phyloP scores from a whole-genome alignment of 164 flowering plant species.

The Chimonanthus praecox region DNA sequence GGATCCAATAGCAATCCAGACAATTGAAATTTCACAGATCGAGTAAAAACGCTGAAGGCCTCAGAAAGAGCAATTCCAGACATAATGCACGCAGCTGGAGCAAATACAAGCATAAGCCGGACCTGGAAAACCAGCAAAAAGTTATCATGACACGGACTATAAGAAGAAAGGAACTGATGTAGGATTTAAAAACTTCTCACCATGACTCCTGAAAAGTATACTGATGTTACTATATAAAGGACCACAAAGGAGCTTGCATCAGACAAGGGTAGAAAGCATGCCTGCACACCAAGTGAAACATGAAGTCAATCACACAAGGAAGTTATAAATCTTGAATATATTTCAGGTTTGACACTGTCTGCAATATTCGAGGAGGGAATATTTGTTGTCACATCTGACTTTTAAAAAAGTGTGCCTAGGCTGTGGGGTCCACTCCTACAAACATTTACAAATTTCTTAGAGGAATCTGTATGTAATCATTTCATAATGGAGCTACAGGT shows the following conservation, averaged over 20 bases:
- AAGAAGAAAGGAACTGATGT: neutral
- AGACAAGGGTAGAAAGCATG: constrained; percentile 87
- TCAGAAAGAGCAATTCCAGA: constrained; percentile 98
- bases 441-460: no score
- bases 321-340: neutral
- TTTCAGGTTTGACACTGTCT: neutral
- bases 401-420: no score
- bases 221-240: constrained; percentile 89
- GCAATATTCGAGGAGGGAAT: no score
- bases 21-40: constrained; percentile 78
- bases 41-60: constrained; percentile 84
- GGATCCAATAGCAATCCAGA: constrained; percentile 25
- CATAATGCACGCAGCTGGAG: constrained; percentile 98
- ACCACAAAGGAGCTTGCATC: constrained; percentile 97
- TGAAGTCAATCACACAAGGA: constrained; percentile 2
- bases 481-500: no score
- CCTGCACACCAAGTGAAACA: constrained; percentile 30
- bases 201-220: constrained; percentile 99
- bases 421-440: no score
- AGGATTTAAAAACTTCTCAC: constrained; percentile 31
- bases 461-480: no score
- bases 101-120: constrained; percentile 97
- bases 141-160: neutral
- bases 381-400: no score
- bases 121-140: constrained; percentile 43